Conservation (phyloP, 352 stramenopile species). For the Globisporangium camurandrum region DNA sequence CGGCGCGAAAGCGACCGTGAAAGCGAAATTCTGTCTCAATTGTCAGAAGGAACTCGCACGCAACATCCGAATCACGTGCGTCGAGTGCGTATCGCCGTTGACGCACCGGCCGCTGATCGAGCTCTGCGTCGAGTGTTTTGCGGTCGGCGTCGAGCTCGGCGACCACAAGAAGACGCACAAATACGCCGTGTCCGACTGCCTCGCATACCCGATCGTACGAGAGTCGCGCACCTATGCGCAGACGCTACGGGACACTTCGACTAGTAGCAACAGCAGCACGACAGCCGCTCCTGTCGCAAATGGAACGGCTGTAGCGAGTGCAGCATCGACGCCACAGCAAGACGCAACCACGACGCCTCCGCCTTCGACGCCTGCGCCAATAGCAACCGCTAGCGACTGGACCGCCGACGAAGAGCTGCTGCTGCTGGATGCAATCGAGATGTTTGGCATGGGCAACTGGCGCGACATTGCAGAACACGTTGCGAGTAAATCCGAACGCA, state of each 20-base stretch:
- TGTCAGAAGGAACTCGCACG: constrained; percentile 80
- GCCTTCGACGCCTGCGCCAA: neutral
- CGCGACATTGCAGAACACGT: constrained; percentile 87
- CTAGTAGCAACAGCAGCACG: no score
- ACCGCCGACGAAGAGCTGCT: constrained; percentile 94
- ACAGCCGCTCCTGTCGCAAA: no score
- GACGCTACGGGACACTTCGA: neutral
- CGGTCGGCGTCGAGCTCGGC: constrained; percentile 67
- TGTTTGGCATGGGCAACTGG: constrained; percentile 97
- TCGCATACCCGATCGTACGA: constrained; percentile 66
- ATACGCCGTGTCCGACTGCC: constrained; percentile 80
- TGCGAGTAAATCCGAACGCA: constrained; percentile 77
- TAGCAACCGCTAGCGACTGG: constrained; percentile 52
- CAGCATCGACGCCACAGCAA: constrained; percentile 14
- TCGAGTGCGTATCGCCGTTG: constrained; percentile 39
- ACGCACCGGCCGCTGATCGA: constrained; percentile 50
- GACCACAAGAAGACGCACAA: constrained; percentile 75
- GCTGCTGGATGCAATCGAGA: constrained; percentile 93
- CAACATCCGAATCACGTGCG: constrained; percentile 82
- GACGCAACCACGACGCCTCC: neutral
- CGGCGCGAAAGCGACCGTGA: constrained; percentile 18
- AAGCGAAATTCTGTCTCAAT: constrained; percentile 80
- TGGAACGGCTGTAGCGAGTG: constrained; percentile 2
- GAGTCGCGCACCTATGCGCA: constrained; percentile 21
- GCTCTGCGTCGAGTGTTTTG: constrained; percentile 95